These are phyloP conservation scores for Solanum paucissectum DNA, from an alignment of 257 asterid species.

Conservation along the genomic window DNA sequence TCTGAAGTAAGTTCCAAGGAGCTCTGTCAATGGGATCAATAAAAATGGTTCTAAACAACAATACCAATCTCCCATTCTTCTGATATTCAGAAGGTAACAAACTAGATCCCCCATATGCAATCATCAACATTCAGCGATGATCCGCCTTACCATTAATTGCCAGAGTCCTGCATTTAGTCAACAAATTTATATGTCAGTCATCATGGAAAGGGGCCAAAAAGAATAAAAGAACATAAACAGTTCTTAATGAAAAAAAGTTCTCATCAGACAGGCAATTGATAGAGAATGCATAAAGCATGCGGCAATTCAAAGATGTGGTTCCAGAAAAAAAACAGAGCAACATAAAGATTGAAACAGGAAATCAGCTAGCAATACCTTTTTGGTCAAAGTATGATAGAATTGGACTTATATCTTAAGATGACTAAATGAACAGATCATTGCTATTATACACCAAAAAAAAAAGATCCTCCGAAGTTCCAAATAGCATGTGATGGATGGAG, in stretches of 20 bases:
- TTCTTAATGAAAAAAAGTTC: neutral
- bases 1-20: neutral
- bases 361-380: neutral
- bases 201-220: neutral
- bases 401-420: neutral
- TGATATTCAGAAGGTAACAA: conserved; percentile 3
- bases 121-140: conserved; percentile 29
- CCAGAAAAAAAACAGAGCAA: neutral
- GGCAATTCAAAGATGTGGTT: neutral
- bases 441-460: neutral
- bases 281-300: neutral
- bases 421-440: neutral
- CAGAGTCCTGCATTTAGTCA: conserved; percentile 33
- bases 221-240: neutral
- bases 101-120: conserved; percentile 1
- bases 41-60: neutral
- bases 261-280: neutral
- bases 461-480: neutral
- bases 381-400: neutral
- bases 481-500: neutral
- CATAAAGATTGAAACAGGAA: neutral
- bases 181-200: neutral
- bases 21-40: neutral
- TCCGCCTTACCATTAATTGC: conserved; percentile 32
- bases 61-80: neutral